Evolutionary conservation across 441 rosid genomes (phyloP).

Genomic region (Isatis lusitanica): DNA sequence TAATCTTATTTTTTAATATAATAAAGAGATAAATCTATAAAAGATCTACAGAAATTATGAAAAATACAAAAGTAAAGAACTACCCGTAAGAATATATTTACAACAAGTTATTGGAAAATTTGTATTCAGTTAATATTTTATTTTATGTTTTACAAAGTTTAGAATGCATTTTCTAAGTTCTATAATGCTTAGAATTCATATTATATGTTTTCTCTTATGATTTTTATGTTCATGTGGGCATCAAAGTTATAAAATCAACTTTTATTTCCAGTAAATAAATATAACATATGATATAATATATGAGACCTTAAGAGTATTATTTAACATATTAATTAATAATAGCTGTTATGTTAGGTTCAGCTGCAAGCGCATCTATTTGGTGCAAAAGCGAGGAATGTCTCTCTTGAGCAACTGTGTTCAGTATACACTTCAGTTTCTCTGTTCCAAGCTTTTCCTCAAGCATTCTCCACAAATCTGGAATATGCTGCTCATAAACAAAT

Average conservation of each 20-base stretch:
- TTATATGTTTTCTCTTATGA: too few relatives aligned
- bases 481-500: constrained; percentile 50
- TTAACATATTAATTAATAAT: not conserved
- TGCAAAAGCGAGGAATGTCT: constrained; percentile 49
- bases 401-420: constrained; percentile 47
- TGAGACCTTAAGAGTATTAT: not conserved
- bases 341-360: not conserved
- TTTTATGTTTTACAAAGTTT: too few relatives aligned
- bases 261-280: not conserved
- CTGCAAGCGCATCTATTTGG: constrained; percentile 14
- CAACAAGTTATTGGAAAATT: too few relatives aligned
- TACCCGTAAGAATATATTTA: too few relatives aligned
- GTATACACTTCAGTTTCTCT: constrained; percentile 42
- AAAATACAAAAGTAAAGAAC: too few relatives aligned
- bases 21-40: too few relatives aligned
- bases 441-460: constrained; percentile 52
- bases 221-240: not conserved
- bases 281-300: not conserved
- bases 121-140: too few relatives aligned
- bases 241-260: not conserved
- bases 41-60: too few relatives aligned
- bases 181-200: too few relatives aligned
- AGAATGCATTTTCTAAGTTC: too few relatives aligned
- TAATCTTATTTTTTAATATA: too few relatives aligned
- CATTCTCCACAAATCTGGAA: constrained; percentile 43